A percentile compares a stretch with the other conserved stretches of the same genome.
phyloP scores from a whole-genome alignment of 2,329 filamentous ascomycete species.

The Claviceps sp. region DNA sequence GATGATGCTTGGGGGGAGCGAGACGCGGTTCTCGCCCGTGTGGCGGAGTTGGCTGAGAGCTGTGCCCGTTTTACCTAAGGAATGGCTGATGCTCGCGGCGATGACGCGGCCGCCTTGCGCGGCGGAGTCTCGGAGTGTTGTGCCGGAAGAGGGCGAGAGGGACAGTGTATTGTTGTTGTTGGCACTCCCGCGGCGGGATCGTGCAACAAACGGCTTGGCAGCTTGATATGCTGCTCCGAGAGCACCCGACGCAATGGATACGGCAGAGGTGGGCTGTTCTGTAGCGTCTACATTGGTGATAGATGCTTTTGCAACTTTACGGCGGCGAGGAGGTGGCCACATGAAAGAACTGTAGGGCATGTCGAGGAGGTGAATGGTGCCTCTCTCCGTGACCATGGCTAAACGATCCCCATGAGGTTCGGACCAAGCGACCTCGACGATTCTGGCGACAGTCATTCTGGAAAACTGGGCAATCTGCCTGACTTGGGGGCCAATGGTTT shows the following conservation, averaged over 20 bases:
- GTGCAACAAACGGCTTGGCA: slow-evolving; percentile 45
- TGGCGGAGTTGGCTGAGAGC: slow-evolving; percentile 59
- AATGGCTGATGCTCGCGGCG: slow-evolving; percentile 60
- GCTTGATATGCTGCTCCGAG: slow-evolving; percentile 58
- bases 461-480: slow-evolving; percentile 81
- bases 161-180: slow-evolving; percentile 9
- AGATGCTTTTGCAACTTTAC: slow-evolving; percentile 29
- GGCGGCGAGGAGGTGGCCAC: slow-evolving; percentile 64
- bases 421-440: slow-evolving; percentile 84
- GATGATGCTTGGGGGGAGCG: slow-evolving; percentile 44
- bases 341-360: slow-evolving; percentile 70
- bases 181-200: slow-evolving; percentile 38
- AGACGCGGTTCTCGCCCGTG: slow-evolving; percentile 61
- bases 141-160: slow-evolving; percentile 19
- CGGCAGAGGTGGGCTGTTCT: slow-evolving; percentile 39
- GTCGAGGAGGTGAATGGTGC: slow-evolving; percentile 89
- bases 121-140: slow-evolving; percentile 43
- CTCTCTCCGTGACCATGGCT: slow-evolving; percentile 83
- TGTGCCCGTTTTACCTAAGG: slow-evolving; percentile 59
- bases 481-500: slow-evolving; percentile 43
- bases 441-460: slow-evolving; percentile 79
- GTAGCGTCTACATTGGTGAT: slow-evolving; percentile 27
- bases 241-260: slow-evolving; percentile 58
- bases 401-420: slow-evolving; percentile 67
- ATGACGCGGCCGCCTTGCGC: slow-evolving; percentile 60